phyloP scores from a whole-genome alignment of 371 early-diverging fungal genomes.

The Syncephalastrum racemosum region DNA sequence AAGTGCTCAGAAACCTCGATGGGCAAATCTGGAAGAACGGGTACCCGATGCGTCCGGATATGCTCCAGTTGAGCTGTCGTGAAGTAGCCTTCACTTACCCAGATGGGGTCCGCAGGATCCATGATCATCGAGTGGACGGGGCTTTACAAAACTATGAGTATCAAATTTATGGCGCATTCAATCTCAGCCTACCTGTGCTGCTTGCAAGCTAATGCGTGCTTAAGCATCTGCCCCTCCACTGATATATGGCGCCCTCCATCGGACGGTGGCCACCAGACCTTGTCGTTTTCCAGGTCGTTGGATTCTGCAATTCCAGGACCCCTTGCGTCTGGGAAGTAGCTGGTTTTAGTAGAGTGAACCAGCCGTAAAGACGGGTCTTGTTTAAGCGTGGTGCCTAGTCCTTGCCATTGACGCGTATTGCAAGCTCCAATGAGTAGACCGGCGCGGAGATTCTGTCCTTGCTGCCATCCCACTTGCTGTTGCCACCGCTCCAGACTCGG shows the following conservation, averaged over 20 bases:
- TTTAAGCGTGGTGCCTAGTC: too few species aligned
- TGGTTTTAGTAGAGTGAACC: too few species aligned
- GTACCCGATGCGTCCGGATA: neutral
- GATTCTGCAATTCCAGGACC: too few species aligned
- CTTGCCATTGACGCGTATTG: too few species aligned
- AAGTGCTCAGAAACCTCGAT: neutral
- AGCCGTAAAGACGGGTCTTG: too few species aligned
- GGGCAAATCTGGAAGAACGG: neutral
- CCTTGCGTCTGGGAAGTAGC: too few species aligned
- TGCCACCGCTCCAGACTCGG: too few species aligned
- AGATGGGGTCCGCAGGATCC: conserved; percentile 3
- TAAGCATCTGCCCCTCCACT: neutral
- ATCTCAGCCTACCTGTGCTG: neutral
- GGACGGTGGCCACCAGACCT: neutral
- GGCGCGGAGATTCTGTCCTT: too few species aligned
- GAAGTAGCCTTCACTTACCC: conserved; percentile 6
- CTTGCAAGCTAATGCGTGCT: neutral
- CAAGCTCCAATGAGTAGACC: too few species aligned
- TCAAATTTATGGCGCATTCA: neutral
- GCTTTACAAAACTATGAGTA: neutral
- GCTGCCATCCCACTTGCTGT: too few species aligned
- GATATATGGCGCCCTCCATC: neutral
- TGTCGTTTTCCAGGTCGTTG: too few species aligned
- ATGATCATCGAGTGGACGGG: conserved; percentile 5
- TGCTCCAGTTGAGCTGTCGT: neutral